Evolutionary conservation across 2,329 filamentous ascomycete genomes (phyloP), one percentile per base, ranked within the genome.

Genomic region (Fusarium euwallaceae): DNA sequence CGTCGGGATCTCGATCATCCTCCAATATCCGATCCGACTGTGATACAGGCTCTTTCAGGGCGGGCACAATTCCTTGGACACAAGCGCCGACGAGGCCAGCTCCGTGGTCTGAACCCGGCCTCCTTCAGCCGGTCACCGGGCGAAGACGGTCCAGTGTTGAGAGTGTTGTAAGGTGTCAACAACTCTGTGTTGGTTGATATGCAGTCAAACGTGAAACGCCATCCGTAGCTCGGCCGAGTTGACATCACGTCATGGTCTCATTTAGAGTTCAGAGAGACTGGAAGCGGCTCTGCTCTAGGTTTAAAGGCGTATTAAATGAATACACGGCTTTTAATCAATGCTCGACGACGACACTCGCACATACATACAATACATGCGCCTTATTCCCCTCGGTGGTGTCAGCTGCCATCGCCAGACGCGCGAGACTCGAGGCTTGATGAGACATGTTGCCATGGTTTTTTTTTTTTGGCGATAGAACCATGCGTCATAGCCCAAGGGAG

Each of bases 401-500:
- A 22, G 56, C 56, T 39, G 56, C 36, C 56, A 41, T 32, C 16
- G 14, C 20, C n/a, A 41, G 22, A 32, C 17, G 27, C 17, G 27
- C 11, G 37, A 61, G 27, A 39, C 10, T 27, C 17, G 20, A 61
- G 48, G 53, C 58, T 62, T 20, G 22, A 48, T 55, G 12, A 55
- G 9, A 39, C 48, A 39, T 51, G 53, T 39, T n/a, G 48, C 58
- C 58, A 60, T 48, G 37, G 14, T 34, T 32, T 32, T 32, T 32
- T n/a, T n/a, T 34, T 34, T 63, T 22, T 48, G 27, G 36, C 41
- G 34, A 39, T 59, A 70, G 41, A 39, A n/a, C 34, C 60, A 67
- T 76, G 72, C 73, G 69, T 78, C 76, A 78, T 76, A 72, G 76
- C 66, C 66, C 61, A 64, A 66, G 45, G 48, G 53, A 24, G 64